phyloP scores from a whole-genome alignment of 176 grass and related monocot genomes.

The Elymus sibiricus region DNA sequence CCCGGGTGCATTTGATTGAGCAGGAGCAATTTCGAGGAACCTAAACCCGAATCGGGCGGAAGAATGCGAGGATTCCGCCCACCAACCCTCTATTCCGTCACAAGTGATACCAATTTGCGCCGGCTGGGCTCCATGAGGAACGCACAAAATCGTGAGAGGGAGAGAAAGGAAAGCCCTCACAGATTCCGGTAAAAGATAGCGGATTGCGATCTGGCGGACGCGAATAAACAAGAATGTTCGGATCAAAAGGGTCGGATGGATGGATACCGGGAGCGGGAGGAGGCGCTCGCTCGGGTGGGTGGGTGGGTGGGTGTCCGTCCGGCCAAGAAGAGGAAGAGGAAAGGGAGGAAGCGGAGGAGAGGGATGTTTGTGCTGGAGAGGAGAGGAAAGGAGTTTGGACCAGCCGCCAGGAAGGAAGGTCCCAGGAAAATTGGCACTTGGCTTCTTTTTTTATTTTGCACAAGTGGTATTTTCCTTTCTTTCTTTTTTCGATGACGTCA shows the following conservation, averaged over 20 bases:
- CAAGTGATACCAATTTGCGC: neutral
- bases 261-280: conserved; percentile 11
- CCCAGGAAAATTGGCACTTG: neutral
- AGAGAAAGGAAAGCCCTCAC: neutral
- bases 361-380: neutral
- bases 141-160: neutral
- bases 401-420: neutral
- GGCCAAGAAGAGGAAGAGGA: neutral
- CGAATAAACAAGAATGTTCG: neutral
- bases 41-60: neutral
- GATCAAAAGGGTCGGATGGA: neutral
- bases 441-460: neutral
- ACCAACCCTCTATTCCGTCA: neutral
- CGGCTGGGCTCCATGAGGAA: neutral
- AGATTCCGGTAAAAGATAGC: neutral
- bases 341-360: neutral
- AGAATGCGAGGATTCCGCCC: neutral
- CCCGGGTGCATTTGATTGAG: too few species aligned
- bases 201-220: neutral
- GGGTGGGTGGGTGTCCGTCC: neutral
- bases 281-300: neutral
- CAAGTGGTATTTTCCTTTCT: neutral
- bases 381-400: too few species aligned
- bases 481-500: neutral
- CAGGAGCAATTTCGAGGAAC: neutral